Evolutionary conservation across 2,329 filamentous ascomycete genomes (phyloP).

Genomic region (Fusarium pilosicola): DNA sequence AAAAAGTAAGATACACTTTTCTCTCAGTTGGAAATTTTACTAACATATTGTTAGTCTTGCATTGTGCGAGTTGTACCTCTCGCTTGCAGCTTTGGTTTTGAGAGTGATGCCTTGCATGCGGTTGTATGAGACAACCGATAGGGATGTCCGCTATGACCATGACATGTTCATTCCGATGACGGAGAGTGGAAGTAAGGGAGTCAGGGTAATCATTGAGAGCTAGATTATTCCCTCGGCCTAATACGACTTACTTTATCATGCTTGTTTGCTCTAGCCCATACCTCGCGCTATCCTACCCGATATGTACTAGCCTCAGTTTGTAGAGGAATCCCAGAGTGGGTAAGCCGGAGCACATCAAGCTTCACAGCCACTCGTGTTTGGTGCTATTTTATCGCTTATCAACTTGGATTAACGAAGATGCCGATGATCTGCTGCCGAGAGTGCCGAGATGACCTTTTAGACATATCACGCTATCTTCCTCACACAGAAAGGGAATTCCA

Average conservation of each 20-base stretch:
- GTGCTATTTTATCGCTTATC: background rate
- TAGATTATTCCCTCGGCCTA: background rate
- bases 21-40: fast-evolving
- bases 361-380: background rate
- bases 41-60: conserved; percentile 1
- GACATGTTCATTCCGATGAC: conserved; percentile 19
- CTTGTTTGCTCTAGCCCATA: background rate
- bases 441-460: background rate
- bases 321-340: background rate
- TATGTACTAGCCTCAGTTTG: background rate
- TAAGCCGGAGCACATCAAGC: background rate
- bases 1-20: conserved; percentile 1
- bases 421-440: background rate
- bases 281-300: background rate
- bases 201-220: conserved; percentile 9
- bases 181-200: background rate
- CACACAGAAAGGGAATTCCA: no score
- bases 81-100: conserved; percentile 2
- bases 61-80: conserved; percentile 14
- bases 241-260: background rate
- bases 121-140: conserved; percentile 5
- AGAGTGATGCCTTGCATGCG: conserved; percentile 16
- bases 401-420: fast-evolving
- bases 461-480: background rate
- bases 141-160: conserved; percentile 16